Evolutionary conservation across 371 early-diverging fungal species (phyloP), one percentile per base, ranked within the genome.

Genomic region (Quaeritorhiza haematococci): DNA sequence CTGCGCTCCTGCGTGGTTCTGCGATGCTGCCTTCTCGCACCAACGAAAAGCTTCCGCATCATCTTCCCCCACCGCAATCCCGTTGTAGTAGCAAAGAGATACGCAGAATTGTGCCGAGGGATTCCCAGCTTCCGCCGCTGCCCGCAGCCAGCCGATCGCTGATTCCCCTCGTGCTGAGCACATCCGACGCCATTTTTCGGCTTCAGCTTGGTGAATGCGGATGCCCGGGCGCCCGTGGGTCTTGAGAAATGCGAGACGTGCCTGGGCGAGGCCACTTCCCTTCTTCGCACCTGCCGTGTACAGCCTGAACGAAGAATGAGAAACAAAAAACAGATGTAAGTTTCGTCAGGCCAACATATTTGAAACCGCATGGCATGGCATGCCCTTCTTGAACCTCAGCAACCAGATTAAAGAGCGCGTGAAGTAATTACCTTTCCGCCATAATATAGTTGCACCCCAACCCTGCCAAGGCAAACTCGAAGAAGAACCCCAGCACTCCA

Each of bases 191-290:
- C 81, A 85, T 44, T 68, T 52, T 44, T 86, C 82, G n/a, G 88
- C 84, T 47, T 82, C 80, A 27, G 65, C 58, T 35, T 83, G 81
- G 74, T 90, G 79, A 46, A 91, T 92, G 61, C 70, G 73, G 56
- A 91, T 82, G 15, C 75, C 73, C 21, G 89, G 87, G 0, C 90
- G 78, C 1, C 92, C 92, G 62, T 88, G 89, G 58, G 82, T 84
- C 53, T 87, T 78, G 43, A 92, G 66, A 64, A 90, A 91, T 19
- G 85, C 83, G n/a, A 92, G 58, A 33, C 93, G 78, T 15, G 84
- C 74, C 61, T 80, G 72, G 3, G 87, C 87, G 24, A 92, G 55
- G 1, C 72, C 76, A 47, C 76, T 70, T 33, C 78, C 78, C 15
- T 59, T 51, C 33, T 66, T 55, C 5, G 86, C 86, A 23, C 86